Evolutionary conservation across 495 filamentous ascomycete species (phyloP), one percentile per base, ranked within the genome.

Genomic region (Penicillium flavigenum): DNA sequence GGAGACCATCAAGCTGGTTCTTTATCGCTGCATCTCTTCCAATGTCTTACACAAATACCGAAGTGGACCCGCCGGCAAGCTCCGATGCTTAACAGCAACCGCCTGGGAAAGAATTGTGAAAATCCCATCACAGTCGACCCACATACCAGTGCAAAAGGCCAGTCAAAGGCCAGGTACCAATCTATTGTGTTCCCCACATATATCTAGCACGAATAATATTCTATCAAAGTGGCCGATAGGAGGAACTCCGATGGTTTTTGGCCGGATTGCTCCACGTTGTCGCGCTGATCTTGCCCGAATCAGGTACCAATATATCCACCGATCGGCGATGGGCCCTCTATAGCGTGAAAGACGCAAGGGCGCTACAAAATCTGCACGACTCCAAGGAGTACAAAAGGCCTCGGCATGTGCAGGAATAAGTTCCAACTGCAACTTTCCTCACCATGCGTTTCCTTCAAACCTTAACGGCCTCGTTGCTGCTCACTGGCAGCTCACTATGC

Each of bases 391-490:
- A 14, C n/a, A 55, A 26, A 55, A 47, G 32, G 14, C 22, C 2
- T 19, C 14, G 43, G 8, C 42, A 6, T 29, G 20, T 44, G 14
- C 31, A 47, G 32, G 31, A 19, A 24, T 17, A 7, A 44, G 3
- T 22, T 20, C 8, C 5, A 39, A 12, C 26, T 44, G 4, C 16
- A 34, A 20, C 27, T 32, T 1, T 9, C 3, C 27, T 45, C 57
- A 60, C 38, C 34, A 67, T 66, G 63, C 32, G 47, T 20, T 47
- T 48, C 39, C 47, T 53, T 10, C 46, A 43, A 22, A 54, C 41
- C 34, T n/a, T 67, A 41, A 20, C 63, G 12, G 51, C 60, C 22
- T 63, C 62, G 38, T 46, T 65, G 42, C 29, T 65, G 38, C 59
- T 67, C 10, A 52, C 50, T 17, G 56, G 57, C 36, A 60, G 60